Evolutionary conservation across 257 asterid species (phyloP), one percentile per base, ranked within the genome.

Genomic region (Asclepias syriaca): DNA sequence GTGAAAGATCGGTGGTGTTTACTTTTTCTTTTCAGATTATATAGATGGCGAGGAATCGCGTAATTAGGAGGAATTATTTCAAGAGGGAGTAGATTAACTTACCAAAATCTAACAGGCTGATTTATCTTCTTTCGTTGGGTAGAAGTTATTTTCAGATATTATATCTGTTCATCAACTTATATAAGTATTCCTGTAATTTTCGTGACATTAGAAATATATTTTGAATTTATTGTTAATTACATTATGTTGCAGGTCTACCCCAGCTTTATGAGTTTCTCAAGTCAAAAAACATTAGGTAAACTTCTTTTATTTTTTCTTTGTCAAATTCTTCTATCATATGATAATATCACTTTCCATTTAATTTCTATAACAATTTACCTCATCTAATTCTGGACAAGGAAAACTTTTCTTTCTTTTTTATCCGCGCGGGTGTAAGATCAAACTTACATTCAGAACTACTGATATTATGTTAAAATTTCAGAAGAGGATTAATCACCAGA

Each of bases 401-500:
- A 19, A 9, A 16, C 15, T 8, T 10, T 68, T 40, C 45, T 40
- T 11, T 1, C 7, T 34, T 34, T 34, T 34, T 34, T 34, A 1
- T 34, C 3, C 37, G 4, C 3, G 37, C 0, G 4, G 4, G 1
- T 6, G 15, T 29, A 37, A 32, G 27, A 14, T 2, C 9, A 46
- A 10, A 37, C 6, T 34, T 63, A 16, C 24, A 6, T 1, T 63
- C 49, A 15, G 10, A 18, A 46, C 39, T 63, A 16, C 68, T 60
- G 27, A 61, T 32, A 61, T 32, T 13, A 32, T 14, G 66, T 61
- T 61, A 32, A 63, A 40, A 78, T 81, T 84, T 72, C 89, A 94
- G 99, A 82, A 91, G 95, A 81, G 99, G 99, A 75, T 79, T 94
- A 72, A 91, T 94, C 78, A 94, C 99, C 45, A 80, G 98, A 83